These are phyloP conservation scores for Mycena maculata DNA, from an alignment of 768 basidiomycete species.

Conservation along the genomic window DNA sequence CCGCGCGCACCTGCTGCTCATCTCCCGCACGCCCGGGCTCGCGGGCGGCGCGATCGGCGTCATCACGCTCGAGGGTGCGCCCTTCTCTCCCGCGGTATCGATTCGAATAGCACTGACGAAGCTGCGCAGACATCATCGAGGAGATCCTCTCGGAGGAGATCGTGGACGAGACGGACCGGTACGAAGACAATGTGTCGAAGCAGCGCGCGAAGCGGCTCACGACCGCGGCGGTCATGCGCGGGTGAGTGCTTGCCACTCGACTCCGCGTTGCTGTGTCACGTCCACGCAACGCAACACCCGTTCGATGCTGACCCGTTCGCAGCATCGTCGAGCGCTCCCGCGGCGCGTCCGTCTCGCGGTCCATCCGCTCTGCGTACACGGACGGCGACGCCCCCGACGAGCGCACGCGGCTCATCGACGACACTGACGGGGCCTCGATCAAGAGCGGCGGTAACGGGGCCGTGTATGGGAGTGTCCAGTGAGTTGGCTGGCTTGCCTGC, in stretches of 20 bases:
- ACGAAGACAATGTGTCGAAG: conserved; percentile 88
- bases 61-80: conserved; percentile 84
- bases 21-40: conserved; percentile 85
- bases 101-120: neutral
- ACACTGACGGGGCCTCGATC: too few relatives aligned
- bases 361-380: too few relatives aligned
- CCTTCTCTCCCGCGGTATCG: neutral
- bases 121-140: conserved; percentile 75
- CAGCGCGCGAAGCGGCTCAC: conserved; percentile 75
- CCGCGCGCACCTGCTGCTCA: conserved; percentile 89
- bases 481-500: too few relatives aligned
- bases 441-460: too few relatives aligned
- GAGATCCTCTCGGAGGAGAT: conserved; percentile 98
- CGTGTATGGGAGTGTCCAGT: too few relatives aligned
- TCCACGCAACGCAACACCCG: too few relatives aligned
- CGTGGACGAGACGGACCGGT: conserved; percentile 93
- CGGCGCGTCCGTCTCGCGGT: conserved; percentile 41
- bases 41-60: conserved; percentile 91
- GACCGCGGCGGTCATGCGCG: conserved; percentile 82
- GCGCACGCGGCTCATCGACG: conserved; percentile 44
- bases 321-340: conserved; percentile 69
- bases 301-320: neutral
- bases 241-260: conserved; percentile 54
- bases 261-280: neutral
- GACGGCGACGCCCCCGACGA: conserved; percentile 45